These are phyloP conservation scores for Termitomyces sp. DNA, from an alignment of 768 basidiomycete species.

Conservation along the genomic window DNA sequence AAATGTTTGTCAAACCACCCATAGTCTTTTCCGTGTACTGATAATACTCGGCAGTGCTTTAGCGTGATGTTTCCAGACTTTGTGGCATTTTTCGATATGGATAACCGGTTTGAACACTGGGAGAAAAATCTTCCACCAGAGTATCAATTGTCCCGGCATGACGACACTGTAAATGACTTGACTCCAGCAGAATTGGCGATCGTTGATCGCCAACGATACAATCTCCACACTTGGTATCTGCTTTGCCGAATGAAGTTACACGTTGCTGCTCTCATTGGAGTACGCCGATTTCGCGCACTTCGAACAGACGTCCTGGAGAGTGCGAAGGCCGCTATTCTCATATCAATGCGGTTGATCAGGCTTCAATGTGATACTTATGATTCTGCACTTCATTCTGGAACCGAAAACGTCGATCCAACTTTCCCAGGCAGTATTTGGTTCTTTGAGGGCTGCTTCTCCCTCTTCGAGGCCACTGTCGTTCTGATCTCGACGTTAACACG, in stretches of 20 bases:
- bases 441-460: slow-evolving; percentile 40
- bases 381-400: slow-evolving; percentile 18
- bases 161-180: slow-evolving; percentile 22
- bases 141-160: slow-evolving; percentile 31
- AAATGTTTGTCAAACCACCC: slow-evolving; percentile 26
- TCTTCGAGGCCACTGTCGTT: slow-evolving; percentile 46
- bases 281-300: slow-evolving; percentile 21
- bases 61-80: slow-evolving; percentile 30
- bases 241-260: slow-evolving; percentile 42
- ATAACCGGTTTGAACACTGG: slow-evolving; percentile 42
- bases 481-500: slow-evolving; percentile 39
- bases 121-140: slow-evolving; percentile 36
- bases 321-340: slow-evolving; percentile 33
- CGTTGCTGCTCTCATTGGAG: slow-evolving; percentile 37
- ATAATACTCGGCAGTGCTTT: slow-evolving; percentile 27
- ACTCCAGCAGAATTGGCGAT: slow-evolving; percentile 26
- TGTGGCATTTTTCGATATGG: slow-evolving; percentile 35
- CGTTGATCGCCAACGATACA: slow-evolving; percentile 38
- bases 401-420: slow-evolving; percentile 15
- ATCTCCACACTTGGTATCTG: slow-evolving; percentile 45
- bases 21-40: not conserved
- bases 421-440: slow-evolving; percentile 35
- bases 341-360: slow-evolving; percentile 39
- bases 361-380: slow-evolving; percentile 39
- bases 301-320: slow-evolving; percentile 26